Conservation (phyloP, 2,329 filamentous ascomycete genomes). For the Aspergillus sp. region DNA sequence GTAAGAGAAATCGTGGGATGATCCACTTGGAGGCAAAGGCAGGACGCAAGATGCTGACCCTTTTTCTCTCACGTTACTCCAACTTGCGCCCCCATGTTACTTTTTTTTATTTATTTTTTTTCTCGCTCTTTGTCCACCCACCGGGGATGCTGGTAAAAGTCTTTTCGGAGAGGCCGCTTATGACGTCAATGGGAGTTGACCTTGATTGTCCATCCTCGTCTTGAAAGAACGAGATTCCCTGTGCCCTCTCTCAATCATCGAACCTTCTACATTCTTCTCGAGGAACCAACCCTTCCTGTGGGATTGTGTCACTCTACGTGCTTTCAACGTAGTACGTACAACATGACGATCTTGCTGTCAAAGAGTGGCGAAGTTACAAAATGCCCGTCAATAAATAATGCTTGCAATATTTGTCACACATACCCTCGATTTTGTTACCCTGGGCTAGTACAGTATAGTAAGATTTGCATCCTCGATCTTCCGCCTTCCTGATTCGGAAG, state of each 20-base stretch:
- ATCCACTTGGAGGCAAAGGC: neutral
- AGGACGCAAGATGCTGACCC: neutral
- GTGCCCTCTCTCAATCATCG: neutral
- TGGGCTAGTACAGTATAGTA: no score
- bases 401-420: no score
- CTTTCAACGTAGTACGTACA: neutral
- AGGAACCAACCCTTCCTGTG: neutral
- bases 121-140: neutral
- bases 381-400: neutral
- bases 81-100: neutral
- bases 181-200: constrained; percentile 20
- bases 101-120: neutral
- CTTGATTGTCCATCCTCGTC: no score
- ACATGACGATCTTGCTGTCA: neutral
- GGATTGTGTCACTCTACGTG: no score
- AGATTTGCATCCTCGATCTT: no score
- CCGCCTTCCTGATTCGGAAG: no score
- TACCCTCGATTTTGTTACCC: no score
- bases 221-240: no score
- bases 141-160: constrained; percentile 1
- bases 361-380: neutral
- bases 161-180: constrained; percentile 8
- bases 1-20: neutral
- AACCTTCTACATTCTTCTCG: neutral
- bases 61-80: neutral